Percentiles rank a stretch among this genome's conserved stretches.
phyloP scores from a whole-genome alignment of 2,329 filamentous ascomycete species.

The Harringtonia lauricola region DNA sequence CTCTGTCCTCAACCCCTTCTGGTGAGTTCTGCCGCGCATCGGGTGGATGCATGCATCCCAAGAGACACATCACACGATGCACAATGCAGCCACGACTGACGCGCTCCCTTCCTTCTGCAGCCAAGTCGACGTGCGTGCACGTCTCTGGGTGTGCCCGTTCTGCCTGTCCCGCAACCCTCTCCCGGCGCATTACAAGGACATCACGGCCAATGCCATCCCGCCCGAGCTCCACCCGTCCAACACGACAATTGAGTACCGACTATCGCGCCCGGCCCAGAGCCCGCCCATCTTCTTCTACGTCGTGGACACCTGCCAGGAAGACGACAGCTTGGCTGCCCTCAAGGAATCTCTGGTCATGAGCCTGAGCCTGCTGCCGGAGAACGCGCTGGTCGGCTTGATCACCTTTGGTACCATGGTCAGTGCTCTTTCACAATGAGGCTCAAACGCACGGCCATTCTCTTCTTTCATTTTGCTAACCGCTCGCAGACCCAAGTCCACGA shows the following conservation, averaged over 20 bases:
- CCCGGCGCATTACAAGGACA: slow-evolving; percentile 82
- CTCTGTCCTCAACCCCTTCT: slow-evolving; percentile 93
- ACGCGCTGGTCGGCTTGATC: slow-evolving; percentile 72
- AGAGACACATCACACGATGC: slow-evolving; percentile 1
- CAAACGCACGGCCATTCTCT: no score
- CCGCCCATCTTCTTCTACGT: slow-evolving; percentile 82
- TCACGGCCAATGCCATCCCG: slow-evolving; percentile 70
- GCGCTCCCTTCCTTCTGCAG: slow-evolving; percentile 27
- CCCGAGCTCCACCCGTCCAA: slow-evolving; percentile 72
- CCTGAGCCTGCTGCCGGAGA: slow-evolving; percentile 68
- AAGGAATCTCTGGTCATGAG: slow-evolving; percentile 85
- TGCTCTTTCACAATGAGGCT: no score
- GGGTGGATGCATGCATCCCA: not conserved
- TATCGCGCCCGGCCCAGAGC: slow-evolving; percentile 71
- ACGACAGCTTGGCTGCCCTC: slow-evolving; percentile 70
- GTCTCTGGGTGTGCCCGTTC: slow-evolving; percentile 84
- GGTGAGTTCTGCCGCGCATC: slow-evolving; percentile 42
- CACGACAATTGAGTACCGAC: slow-evolving; percentile 82
- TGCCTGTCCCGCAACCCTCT: slow-evolving; percentile 75
- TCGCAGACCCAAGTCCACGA: slow-evolving; percentile 85
- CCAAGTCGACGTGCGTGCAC: slow-evolving; percentile 72
- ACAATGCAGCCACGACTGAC: slow-evolving; percentile 12
- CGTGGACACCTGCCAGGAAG: slow-evolving; percentile 80
- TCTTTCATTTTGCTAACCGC: slow-evolving; percentile 6
- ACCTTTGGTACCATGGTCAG: slow-evolving; percentile 87